Base-by-base conservation (phyloP, 202 grass and related monocot species). In the Cymbopogon flexuosus region DNA sequence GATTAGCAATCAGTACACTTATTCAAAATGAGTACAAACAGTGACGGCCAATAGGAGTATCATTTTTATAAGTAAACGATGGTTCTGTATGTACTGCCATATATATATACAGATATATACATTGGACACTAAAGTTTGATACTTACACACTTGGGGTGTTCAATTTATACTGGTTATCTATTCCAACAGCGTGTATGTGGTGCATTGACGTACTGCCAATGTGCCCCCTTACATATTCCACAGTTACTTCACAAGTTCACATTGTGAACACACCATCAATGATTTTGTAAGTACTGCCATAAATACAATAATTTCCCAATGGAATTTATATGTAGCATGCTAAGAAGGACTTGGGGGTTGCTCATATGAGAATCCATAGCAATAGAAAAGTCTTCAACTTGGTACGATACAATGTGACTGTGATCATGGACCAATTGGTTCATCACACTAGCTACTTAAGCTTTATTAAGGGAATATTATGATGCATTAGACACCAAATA, bases 101-200 rank as follows among this genome's bases (percentile, higher is more conserved):
- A 51, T 18, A 51, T 18, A 73, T 34, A 64, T 64, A 79, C 60
- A 46, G 36, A 80, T 15, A 80, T 37, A 78, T 21, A 62, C 10
- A 81, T 15, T 37, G 14, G 66, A 60, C 52, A 30, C 15, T 12
- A 59, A 23, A 59, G 21, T 24, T 59, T 59, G 10, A 4, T 24
- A 24, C 3, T 23, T 58, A 23, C 56, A 59, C 8, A 59, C 56
- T 59, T 57, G 8, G 54, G 21, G 21, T 59, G 9, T 23, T 59
- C 6, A n/a, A 54, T 24, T 59, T 22, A 11, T 59, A 24, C 8
- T 24, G 19, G 21, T 59, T 2, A 59, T 24, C 56, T 24, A 5
- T 59, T 59, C 21, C 0, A 24, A 24, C 56, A 59, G 21, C 3
- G 1, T 59, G 19, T 59, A 59, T 59, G 56, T 59, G 19, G 56